Evolutionary conservation across 2,329 filamentous ascomycete genomes (phyloP).

Genomic region (Cryphonectria carpinicola): DNA sequence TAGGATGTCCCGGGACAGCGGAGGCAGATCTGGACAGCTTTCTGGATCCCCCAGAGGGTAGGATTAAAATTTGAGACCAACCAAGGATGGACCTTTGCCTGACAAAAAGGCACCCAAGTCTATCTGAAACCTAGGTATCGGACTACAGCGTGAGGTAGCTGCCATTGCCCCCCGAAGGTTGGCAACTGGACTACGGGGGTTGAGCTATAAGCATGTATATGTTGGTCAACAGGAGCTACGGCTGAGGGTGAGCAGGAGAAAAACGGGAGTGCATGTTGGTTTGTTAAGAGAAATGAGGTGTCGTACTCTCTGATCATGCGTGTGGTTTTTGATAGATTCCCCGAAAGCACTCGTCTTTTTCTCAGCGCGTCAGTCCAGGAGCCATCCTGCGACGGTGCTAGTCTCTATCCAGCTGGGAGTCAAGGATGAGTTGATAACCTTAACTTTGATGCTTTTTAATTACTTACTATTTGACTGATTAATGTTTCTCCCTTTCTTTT

Average conservation of each 20-base stretch:
- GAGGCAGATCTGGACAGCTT: neutral
- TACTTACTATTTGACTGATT: neutral
- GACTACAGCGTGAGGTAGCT: neutral
- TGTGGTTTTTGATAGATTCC: constrained; percentile 25
- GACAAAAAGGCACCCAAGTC: neutral
- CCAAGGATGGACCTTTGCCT: neutral
- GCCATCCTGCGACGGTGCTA: constrained; percentile 21
- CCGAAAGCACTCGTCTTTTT: constrained; percentile 24
- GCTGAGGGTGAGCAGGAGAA: neutral
- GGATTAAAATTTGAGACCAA: neutral
- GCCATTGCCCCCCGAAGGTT: neutral
- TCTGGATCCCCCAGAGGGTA: neutral
- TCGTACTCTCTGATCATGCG: constrained; percentile 11
- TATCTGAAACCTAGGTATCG: neutral
- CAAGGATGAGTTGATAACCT: neutral
- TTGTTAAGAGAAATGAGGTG: constrained; percentile 20
- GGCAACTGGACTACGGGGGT: too few relatives aligned
- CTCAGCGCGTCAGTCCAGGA: constrained; percentile 25
- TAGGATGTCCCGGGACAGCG: neutral
- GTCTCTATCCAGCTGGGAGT: constrained; percentile 10
- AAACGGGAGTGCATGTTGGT: constrained; percentile 12
- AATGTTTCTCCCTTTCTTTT: neutral
- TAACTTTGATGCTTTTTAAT: neutral
- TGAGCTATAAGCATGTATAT: neutral
- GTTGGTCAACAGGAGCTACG: neutral